Conservation (phyloP, 2,329 filamentous ascomycete species). For the Leptoxyphium fumago region DNA sequence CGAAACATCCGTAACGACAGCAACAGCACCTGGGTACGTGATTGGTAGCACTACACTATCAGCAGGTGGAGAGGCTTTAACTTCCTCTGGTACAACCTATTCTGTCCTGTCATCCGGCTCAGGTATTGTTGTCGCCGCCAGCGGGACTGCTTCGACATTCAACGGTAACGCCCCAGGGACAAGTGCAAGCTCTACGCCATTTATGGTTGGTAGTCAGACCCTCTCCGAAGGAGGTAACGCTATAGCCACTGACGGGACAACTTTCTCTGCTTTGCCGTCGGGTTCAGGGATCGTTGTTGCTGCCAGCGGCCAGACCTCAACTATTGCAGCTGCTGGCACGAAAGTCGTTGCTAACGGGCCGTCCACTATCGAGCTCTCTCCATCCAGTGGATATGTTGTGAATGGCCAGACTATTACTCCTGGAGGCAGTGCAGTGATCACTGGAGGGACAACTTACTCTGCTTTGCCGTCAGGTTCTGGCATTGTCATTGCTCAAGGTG, state of each 20-base stretch:
- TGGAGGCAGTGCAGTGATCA: neutral
- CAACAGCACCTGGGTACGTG: neutral
- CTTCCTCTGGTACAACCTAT: conserved; percentile 1
- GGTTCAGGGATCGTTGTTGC: conserved; percentile 1
- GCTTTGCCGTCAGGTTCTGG: conserved; percentile 2
- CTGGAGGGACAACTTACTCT: conserved; percentile 1
- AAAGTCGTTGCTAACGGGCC: conserved; percentile 1
- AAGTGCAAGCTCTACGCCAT: neutral
- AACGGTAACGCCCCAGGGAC: neutral
- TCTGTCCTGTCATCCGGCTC: conserved; percentile 1
- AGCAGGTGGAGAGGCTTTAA: neutral
- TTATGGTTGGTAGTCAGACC: neutral
- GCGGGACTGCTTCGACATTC: conserved; percentile 1
- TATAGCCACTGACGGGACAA: neutral
- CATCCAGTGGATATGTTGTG: neutral
- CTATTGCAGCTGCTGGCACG: neutral
- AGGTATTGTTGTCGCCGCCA: conserved; percentile 1
- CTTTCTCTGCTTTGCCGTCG: conserved; percentile 3
- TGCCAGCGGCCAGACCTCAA: neutral
- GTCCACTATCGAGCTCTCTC: neutral
- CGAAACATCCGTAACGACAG: no score
- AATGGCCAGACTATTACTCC: neutral
- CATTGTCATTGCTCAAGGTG: neutral
- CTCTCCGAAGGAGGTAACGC: neutral
- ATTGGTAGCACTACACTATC: conserved; percentile 1